Evolutionary conservation across 768 basidiomycete species (phyloP).

Genomic region (Neoboletus subvelutipes): DNA sequence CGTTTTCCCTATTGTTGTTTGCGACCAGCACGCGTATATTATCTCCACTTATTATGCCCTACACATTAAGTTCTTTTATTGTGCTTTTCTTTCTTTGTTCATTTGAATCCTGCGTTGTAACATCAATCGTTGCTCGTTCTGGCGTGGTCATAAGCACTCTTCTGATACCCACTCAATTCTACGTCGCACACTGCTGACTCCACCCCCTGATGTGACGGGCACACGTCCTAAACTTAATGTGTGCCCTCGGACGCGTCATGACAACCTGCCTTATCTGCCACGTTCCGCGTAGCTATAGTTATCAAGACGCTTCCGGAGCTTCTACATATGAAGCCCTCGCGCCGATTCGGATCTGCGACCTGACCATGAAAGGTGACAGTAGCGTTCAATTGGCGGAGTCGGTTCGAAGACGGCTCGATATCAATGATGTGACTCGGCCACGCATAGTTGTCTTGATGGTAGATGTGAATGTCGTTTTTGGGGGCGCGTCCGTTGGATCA

Average conservation of each 20-base stretch:
- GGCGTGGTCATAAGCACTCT: background rate
- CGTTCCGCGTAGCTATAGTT: background rate
- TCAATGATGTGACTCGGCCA: no score
- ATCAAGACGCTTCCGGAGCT: background rate
- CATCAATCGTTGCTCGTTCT: background rate
- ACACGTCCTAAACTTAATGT: no score
- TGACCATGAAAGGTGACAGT: background rate
- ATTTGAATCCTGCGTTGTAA: constrained; percentile 8
- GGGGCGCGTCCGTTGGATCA: no score
- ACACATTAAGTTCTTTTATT: constrained; percentile 19
- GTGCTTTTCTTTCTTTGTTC: background rate
- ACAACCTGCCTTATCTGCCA: background rate
- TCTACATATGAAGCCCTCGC: background rate
- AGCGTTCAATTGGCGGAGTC: no score
- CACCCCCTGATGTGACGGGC: background rate
- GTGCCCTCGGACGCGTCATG: background rate
- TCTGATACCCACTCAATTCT: background rate
- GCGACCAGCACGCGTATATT: constrained; percentile 13
- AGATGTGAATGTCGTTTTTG: no score
- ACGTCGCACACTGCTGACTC: background rate
- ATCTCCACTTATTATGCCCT: constrained; percentile 13
- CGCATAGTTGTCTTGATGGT: no score
- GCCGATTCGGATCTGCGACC: background rate
- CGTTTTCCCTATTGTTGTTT: background rate
- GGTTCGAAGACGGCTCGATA: no score